Evolutionary conservation across 75 land plant genomes (phyloP), one percentile per base, ranked within the genome.

Genomic region (Larix kaempferi): DNA sequence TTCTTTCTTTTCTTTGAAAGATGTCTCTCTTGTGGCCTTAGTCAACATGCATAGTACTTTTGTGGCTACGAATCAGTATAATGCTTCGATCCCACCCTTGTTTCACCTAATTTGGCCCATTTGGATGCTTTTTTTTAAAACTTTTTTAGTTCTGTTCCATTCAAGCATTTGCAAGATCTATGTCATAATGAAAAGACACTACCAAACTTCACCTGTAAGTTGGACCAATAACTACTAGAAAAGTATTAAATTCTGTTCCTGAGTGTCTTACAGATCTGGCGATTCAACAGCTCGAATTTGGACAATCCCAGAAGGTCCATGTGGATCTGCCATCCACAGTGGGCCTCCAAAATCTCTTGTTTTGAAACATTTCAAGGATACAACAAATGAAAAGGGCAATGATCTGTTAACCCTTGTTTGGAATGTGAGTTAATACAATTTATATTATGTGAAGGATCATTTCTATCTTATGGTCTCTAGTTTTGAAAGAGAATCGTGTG

Each of bases 391-490:
- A 89, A 97, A 94, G 80, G 87, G 93, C 89, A 98, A 97, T 83
- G 99, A 97, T 84, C 98, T 97, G 10, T 91, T 98, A 21, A 94
- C 98, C 15, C 89, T 97, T 59, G 99, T 92, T 83, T 97, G 99
- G 99, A 94, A 97, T 88, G 99, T 97, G 76, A 94, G 98, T 80
- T 71, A n/a, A 19, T 62, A 14, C 7, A 26, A 8, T 61, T 23
- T 74, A 25, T 69, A 33, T 14, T 35, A 56, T 29, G n/a, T 71
- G 72, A 73, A 35, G 19, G 26, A 14, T 0, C 17, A 15, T 74
- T 58, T 19, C 37, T 3, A 15, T 29, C 0, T 21, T 22, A 7
- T 16, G 16, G 19, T 49, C 54, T 55, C 33, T 27, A 55, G 59
- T 26, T 4, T 74, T 74, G 21, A 49, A 33, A 39, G n/a, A 7